These are phyloP conservation scores for Picochlorum sp. DNA, from an alignment of 139 green algal genomes.

Conservation along the genomic window DNA sequence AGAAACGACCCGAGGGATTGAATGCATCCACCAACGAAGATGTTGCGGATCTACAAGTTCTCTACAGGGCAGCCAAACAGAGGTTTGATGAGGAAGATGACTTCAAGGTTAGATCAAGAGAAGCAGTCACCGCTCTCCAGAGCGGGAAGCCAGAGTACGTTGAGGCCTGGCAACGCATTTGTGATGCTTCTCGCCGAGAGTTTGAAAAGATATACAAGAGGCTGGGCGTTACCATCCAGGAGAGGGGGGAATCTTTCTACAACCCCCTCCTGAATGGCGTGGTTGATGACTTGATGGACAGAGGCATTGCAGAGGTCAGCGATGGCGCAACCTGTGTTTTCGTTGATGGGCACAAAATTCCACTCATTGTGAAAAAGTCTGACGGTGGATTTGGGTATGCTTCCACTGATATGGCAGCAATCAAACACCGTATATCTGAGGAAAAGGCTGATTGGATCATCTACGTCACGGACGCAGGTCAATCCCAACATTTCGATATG, in stretches of 20 bases:
- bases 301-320: constrained; percentile 59
- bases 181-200: constrained; percentile 75
- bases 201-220: constrained; percentile 84
- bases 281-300: constrained; percentile 67
- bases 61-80: constrained; percentile 69
- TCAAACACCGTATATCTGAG: constrained; percentile 71
- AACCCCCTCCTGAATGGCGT: constrained; percentile 79
- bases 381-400: constrained; percentile 96
- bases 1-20: constrained; percentile 50
- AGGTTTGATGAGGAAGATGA: constrained; percentile 93
- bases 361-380: constrained; percentile 91
- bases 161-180: constrained; percentile 82
- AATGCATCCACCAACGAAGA: constrained; percentile 47
- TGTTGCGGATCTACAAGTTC: constrained; percentile 62
- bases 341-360: constrained; percentile 49
- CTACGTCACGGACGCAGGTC: constrained; percentile 93
- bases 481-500: constrained; percentile 83
- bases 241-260: constrained; percentile 95
- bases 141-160: constrained; percentile 53
- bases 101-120: constrained; percentile 84
- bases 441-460: constrained; percentile 96
- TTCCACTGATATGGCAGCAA: constrained; percentile 81
- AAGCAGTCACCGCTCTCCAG: constrained; percentile 86
- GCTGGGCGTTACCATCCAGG: constrained; percentile 68
- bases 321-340: constrained; percentile 84